Evolutionary conservation across 805 yeast genomes (phyloP).

Genomic region (Hanseniaspora lindneri): DNA sequence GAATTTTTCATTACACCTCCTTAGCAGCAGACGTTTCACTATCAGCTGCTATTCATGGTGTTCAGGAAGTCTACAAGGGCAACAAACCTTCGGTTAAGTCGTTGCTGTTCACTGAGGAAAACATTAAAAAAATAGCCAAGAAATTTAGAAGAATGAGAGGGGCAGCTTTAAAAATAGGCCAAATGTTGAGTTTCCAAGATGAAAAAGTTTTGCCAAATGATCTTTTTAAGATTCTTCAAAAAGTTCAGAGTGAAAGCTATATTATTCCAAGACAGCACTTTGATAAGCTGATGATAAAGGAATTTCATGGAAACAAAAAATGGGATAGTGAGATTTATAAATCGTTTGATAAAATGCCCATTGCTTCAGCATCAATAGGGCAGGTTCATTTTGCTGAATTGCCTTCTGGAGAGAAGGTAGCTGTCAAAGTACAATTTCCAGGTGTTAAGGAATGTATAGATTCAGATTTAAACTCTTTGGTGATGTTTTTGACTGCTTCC

Average conservation of each 20-base stretch:
- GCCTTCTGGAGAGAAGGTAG: conserved; percentile 58
- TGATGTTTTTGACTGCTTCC: conserved; percentile 75
- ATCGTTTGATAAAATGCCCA: conserved; percentile 72
- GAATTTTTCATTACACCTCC: conserved; percentile 85
- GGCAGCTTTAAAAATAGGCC: conserved; percentile 97
- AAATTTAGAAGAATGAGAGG: conserved; percentile 93
- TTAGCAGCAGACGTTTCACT: conserved; percentile 85
- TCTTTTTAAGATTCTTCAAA: conserved; percentile 61
- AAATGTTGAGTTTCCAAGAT: conserved; percentile 90
- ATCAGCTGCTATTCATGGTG: conserved; percentile 68
- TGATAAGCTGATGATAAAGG: conserved; percentile 56
- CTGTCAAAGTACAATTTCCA: conserved; percentile 93
- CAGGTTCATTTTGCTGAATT: conserved; percentile 84
- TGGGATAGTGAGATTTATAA: conserved; percentile 65
- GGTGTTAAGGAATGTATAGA: conserved; percentile 92
- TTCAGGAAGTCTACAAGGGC: conserved; percentile 53
- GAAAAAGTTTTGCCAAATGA: conserved; percentile 72
- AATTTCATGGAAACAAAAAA: conserved; percentile 44
- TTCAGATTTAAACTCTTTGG: conserved; percentile 77
- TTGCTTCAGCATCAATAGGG: conserved; percentile 79
- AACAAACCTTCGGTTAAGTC: conserved; percentile 40
- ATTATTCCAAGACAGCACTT: conserved; percentile 92
- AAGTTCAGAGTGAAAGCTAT: conserved; percentile 89
- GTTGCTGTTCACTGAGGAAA: conserved; percentile 62
- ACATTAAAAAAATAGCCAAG: conserved; percentile 76